These are phyloP conservation scores for Pseudogymnoascus sp. DNA, from an alignment of 2,329 filamentous ascomycete genomes.

Conservation along the genomic window DNA sequence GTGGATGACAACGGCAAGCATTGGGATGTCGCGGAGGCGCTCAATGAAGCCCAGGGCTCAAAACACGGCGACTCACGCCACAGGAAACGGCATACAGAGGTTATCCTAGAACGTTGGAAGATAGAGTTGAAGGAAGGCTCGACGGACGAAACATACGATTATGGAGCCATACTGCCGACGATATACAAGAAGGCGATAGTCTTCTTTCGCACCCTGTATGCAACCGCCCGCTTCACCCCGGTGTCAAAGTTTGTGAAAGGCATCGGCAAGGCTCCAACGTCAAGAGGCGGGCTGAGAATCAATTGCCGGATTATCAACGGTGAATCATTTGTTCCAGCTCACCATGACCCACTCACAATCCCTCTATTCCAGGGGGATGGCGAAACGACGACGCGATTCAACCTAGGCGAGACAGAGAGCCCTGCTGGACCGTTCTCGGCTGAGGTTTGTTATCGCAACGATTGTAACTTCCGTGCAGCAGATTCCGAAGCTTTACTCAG, in stretches of 20 bases:
- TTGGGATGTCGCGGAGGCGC: slow-evolving; percentile 82
- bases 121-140: slow-evolving; percentile 64
- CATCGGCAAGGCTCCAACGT: slow-evolving; percentile 57
- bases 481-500: slow-evolving; percentile 85
- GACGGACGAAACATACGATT: slow-evolving; percentile 43
- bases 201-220: slow-evolving; percentile 81
- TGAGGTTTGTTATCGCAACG: slow-evolving; percentile 73
- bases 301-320: slow-evolving; percentile 70
- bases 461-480: slow-evolving; percentile 85
- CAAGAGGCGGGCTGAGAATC: slow-evolving; percentile 57
- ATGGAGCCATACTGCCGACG: slow-evolving; percentile 61
- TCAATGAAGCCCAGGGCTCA: slow-evolving; percentile 53
- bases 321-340: slow-evolving; percentile 40
- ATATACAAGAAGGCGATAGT: slow-evolving; percentile 97
- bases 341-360: slow-evolving; percentile 60
- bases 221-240: slow-evolving; percentile 72
- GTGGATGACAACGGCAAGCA: slow-evolving; percentile 83
- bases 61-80: slow-evolving; percentile 16
- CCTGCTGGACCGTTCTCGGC: slow-evolving; percentile 78
- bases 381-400: slow-evolving; percentile 64
- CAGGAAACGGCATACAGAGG: slow-evolving; percentile 50
- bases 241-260: slow-evolving; percentile 74
- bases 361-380: slow-evolving; percentile 57
- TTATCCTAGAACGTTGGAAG: slow-evolving; percentile 85
- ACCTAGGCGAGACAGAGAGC: slow-evolving; percentile 76